Conservation (phyloP, 2,329 filamentous ascomycete genomes). For the Aureobasidium subglaciale region DNA sequence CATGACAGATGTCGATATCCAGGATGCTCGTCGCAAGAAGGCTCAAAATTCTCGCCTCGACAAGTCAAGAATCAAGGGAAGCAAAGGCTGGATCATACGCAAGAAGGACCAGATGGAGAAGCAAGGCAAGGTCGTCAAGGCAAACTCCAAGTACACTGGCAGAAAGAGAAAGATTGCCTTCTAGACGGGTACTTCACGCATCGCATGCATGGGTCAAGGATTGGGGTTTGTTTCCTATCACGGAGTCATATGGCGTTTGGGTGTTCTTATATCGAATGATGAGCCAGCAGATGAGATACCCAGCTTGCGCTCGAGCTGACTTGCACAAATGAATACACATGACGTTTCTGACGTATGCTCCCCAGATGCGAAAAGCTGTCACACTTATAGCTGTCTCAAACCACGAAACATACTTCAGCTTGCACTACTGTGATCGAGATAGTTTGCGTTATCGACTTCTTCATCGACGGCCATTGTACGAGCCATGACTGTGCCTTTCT, state of each 20-base stretch:
- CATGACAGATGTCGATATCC: conserved; percentile 75
- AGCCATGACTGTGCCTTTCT: no score
- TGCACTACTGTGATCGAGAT: no score
- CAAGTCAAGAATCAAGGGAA: conserved; percentile 62
- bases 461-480: no score
- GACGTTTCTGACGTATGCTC: no score
- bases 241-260: not conserved
- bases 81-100: conserved; percentile 73
- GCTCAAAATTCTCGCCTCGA: conserved; percentile 44
- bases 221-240: not conserved
- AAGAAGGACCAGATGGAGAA: conserved; percentile 91
- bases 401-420: no score
- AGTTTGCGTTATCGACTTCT: no score
- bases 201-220: not conserved
- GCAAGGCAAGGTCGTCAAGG: conserved; percentile 92
- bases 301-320: not conserved
- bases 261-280: not conserved
- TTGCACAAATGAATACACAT: not conserved
- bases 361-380: no score
- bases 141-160: conserved; percentile 87
- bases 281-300: conserved; percentile 1
- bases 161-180: conserved; percentile 76
- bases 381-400: no score
- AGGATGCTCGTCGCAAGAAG: conserved; percentile 57
- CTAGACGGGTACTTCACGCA: conserved; percentile 35